phyloP scores from a whole-genome alignment of 805 yeast genomes.

The Zygosaccharomyces kombuchaensis region DNA sequence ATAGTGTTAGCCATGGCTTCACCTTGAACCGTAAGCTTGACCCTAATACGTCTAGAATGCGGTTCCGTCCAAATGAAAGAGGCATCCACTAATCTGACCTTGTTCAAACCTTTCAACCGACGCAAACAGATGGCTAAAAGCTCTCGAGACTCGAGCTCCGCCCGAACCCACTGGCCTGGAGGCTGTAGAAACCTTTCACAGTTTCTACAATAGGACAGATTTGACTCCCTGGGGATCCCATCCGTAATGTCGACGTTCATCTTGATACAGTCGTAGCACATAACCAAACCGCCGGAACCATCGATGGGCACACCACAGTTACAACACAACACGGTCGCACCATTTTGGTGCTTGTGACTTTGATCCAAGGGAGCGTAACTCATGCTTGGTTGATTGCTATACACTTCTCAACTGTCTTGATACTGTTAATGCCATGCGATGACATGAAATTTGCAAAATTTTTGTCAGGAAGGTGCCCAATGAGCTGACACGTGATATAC shows the following conservation, averaged over 20 bases:
- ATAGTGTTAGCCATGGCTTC: slow-evolving; percentile 91
- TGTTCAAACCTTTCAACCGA: slow-evolving; percentile 79
- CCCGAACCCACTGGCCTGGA: slow-evolving; percentile 88
- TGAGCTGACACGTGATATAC: slow-evolving; percentile 1
- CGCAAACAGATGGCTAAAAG: slow-evolving; percentile 84
- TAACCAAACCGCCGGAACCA: slow-evolving; percentile 86
- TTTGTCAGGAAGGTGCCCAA: slow-evolving; percentile 10
- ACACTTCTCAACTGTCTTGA: not conserved
- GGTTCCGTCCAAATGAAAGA: slow-evolving; percentile 99
- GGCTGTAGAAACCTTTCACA: slow-evolving; percentile 96
- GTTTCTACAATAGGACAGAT: slow-evolving; percentile 89
- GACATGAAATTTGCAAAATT: slow-evolving; percentile 27
- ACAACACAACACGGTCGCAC: slow-evolving; percentile 90
- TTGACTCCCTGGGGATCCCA: slow-evolving; percentile 92
- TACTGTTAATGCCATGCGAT: slow-evolving; percentile 13
- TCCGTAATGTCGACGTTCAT: slow-evolving; percentile 89
- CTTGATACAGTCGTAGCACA: slow-evolving; percentile 97
- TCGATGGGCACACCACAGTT: slow-evolving; percentile 99
- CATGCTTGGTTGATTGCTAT: slow-evolving; percentile 20
- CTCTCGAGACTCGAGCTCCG: slow-evolving; percentile 89
- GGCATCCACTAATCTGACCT: slow-evolving; percentile 87
- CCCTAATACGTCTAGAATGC: slow-evolving; percentile 89
- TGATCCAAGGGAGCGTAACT: slow-evolving; percentile 35
- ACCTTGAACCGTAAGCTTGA: slow-evolving; percentile 92
- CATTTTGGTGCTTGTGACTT: slow-evolving; percentile 27